These are phyloP conservation scores for Tetragonia tetragonoides DNA, from an alignment of 148 eudicot genomes.

Conservation along the genomic window DNA sequence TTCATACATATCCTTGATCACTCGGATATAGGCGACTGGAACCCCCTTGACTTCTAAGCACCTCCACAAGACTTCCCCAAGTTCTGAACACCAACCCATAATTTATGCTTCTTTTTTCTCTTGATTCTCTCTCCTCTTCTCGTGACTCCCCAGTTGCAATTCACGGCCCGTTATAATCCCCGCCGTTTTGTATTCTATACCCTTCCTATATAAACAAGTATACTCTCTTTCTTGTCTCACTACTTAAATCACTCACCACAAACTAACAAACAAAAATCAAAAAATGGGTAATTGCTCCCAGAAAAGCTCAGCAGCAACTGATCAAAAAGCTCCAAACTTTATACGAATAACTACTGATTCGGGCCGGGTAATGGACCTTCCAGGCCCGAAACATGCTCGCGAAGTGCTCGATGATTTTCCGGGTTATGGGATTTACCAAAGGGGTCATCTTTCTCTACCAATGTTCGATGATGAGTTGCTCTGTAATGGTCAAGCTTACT, in stretches of 20 bases:
- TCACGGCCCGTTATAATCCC: slow-evolving; percentile 1
- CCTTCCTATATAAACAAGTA: not conserved
- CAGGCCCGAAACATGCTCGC: slow-evolving; percentile 37
- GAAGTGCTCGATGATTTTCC: slow-evolving; percentile 44
- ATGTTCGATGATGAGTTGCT: slow-evolving; percentile 35
- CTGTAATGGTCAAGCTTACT: slow-evolving; percentile 36
- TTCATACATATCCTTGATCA: too few species aligned
- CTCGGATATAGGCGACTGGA: too few species aligned
- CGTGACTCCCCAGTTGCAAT: slow-evolving; percentile 10
- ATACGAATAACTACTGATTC: slow-evolving; percentile 45
- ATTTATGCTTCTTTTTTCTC: not conserved
- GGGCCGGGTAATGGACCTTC: slow-evolving; percentile 37
- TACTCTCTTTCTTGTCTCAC: not conserved
- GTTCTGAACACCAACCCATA: not conserved
- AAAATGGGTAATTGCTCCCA: slow-evolving; percentile 64
- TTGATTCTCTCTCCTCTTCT: not conserved
- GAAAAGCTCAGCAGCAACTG: slow-evolving; percentile 30
- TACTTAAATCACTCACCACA: not conserved
- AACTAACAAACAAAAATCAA: not conserved
- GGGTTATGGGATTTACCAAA: slow-evolving; percentile 43
- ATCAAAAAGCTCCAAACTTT: slow-evolving; percentile 13
- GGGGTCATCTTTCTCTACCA: slow-evolving; percentile 29
- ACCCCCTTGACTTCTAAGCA: too few species aligned
- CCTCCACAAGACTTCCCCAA: too few species aligned
- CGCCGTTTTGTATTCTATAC: not conserved